Evolutionary conservation across 1,284 basidiomycete species (phyloP), one percentile per base, ranked within the genome.

Genomic region (Sporisorium exsertum): DNA sequence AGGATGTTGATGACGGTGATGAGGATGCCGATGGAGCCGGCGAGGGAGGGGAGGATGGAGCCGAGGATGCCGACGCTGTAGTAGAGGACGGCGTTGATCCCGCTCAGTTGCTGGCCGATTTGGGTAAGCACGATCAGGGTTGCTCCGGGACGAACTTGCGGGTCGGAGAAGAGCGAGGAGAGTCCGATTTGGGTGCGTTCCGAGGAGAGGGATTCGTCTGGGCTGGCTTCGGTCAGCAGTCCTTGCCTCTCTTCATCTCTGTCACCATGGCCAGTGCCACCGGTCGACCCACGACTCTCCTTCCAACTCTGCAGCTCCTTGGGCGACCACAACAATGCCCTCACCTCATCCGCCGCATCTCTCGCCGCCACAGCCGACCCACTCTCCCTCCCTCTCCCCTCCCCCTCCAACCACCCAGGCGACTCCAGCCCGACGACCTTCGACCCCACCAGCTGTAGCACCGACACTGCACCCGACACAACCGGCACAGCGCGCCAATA

Each of bases 1-100:
- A 91, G 74, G 43, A 88, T 92, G 84, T 97, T 97, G 64, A 84
- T 75, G 51, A 84, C 26, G 13, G 82, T 84, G 54, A 84, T 83
- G 1, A 83, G 67, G 50, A 84, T 69, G 2, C 79, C 80, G 32
- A 84, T 77, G 18, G 58, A 66, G 3, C 67, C 59, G 37, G 78
- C 81, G 10, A 76, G 61, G 1, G 58, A 29, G 16, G 78, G 79
- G 3, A 84, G 69, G 46, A 82, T 69, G 13, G 70, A 52, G 20
- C 71, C 72, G 10, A 84, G 62, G 49, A 84, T 83, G 37, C 82
- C 80, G 12, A 82, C 81, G 57, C 77, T 80, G 70, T 81, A 82
- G 66, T 79, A 83, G n/a, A 83, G 63, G 26, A 83, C 80, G 2
- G 81, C 80, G 54, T 82, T 83, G 56, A 84, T 79, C 22, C 82